Evolutionary conservation across 1,139 yeast species (phyloP).

Genomic region (Torulaspora pretoriensis): DNA sequence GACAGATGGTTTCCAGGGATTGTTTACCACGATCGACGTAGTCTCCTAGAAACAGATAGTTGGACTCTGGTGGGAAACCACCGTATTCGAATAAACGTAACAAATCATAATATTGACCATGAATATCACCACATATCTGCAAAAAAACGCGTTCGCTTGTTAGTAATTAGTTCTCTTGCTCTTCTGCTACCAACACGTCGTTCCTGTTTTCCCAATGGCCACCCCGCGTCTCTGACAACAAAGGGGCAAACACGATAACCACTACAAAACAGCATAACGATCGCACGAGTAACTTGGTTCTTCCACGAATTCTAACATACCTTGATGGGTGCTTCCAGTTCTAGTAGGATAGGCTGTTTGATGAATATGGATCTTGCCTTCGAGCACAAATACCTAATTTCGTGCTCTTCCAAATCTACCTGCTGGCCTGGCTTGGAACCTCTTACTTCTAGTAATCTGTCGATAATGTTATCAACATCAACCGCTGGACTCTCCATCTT

Average conservation of each 20-base stretch:
- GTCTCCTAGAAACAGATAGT: constrained; percentile 91
- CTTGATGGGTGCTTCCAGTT: constrained; percentile 95
- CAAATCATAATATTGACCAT: constrained; percentile 95
- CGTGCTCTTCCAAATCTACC: constrained; percentile 88
- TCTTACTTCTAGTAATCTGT: constrained; percentile 92
- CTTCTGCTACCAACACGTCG: background rate
- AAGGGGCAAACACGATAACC: background rate
- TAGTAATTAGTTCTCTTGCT: background rate
- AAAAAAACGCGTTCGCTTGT: constrained; percentile 10
- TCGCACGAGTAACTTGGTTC: too few relatives aligned
- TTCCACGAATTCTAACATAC: constrained; percentile 40
- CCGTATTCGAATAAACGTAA: constrained; percentile 95
- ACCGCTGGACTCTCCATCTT: constrained; percentile 64
- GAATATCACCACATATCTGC: constrained; percentile 83
- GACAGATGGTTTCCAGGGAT: constrained; percentile 88
- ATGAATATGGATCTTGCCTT: constrained; percentile 97
- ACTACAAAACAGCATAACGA: too few relatives aligned
- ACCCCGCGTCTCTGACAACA: constrained; percentile 4
- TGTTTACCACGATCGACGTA: constrained; percentile 98
- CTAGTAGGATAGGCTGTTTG: constrained; percentile 92
- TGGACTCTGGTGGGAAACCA: constrained; percentile 98
- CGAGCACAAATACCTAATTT: constrained; percentile 91
- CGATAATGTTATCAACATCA: constrained; percentile 94
- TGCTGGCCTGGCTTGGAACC: constrained; percentile 98
- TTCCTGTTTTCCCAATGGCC: constrained; percentile 1